Evolutionary conservation across 805 yeast species (phyloP), one percentile per base, ranked within the genome.

Genomic region (Debaryomyces hansenii): DNA sequence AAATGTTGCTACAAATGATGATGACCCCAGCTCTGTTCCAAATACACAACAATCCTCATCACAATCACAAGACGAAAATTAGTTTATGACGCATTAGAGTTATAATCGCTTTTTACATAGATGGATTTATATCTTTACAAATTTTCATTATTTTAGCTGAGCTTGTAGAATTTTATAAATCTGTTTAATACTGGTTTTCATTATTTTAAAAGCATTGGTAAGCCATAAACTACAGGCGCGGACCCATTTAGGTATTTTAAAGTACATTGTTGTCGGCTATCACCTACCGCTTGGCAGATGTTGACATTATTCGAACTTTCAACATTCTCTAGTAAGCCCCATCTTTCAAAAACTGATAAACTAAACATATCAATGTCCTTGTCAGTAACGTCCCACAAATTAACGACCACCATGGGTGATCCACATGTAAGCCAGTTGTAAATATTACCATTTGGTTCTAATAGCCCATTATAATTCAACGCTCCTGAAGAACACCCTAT

Each of bases 351-450:
- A 33, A 88, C 61, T 2, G 78, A 69, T 8, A 75, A 49, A 20
- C 89, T 85, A 55, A 91, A 90, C 55, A 75, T 77, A 64, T 94
- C 98, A 42, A 90, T 88, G 62, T 94, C 99, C 54, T 87, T 90
- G 64, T 94, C 98, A 0, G 98, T 94, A 4, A 94, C 97, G 63
- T 90, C 97, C 99, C 99, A 94, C 46, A 94, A 66, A 57, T 89
- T 90, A 0, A 89, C 97, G 32, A 94, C 67, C 1, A 90, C 76
- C 82, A 87, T 76, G 0, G 96, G 94, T 40, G 89, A 80, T 0
- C 96, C 96, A 18, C 90, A 94, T 8, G 79, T 69, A 21, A 94
- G 62, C 73, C 90, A 90, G 42, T 87, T 82, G 53, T 79, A 77
- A 0, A 90, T 78, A 2, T 92, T 86, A 1, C 97, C 96, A 51